Evolutionary conservation across 2,329 filamentous ascomycete species (phyloP).

Genomic region (Incumbomyces delicatus): DNA sequence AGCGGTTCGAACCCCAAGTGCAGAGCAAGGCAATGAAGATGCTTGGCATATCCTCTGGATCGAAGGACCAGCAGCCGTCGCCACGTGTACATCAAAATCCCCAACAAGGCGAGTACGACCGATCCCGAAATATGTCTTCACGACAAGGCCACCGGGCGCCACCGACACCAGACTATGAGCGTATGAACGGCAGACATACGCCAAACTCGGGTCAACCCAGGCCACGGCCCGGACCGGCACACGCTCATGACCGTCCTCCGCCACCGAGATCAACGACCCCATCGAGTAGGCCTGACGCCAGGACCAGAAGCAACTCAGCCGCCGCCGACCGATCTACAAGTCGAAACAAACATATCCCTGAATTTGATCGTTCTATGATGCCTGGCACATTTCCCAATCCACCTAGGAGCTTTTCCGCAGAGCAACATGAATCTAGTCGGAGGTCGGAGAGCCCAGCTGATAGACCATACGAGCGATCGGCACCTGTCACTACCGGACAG

Average conservation of each 20-base stretch:
- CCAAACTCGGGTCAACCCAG: not conserved
- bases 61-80: not conserved
- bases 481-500: not conserved
- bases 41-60: slow-evolving; percentile 27
- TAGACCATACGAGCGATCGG: slow-evolving; percentile 2
- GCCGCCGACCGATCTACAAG: slow-evolving; percentile 46
- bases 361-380: slow-evolving; percentile 30
- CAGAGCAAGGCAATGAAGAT: slow-evolving; percentile 32
- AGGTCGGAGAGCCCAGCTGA: not conserved
- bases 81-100: not conserved
- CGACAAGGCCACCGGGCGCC: slow-evolving; percentile 1
- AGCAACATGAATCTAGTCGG: not conserved
- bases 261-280: slow-evolving; percentile 21
- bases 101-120: not conserved
- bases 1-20: slow-evolving; percentile 22
- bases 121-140: not conserved
- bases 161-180: not conserved
- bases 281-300: slow-evolving; percentile 15
- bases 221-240: not conserved
- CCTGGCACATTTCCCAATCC: slow-evolving; percentile 7
- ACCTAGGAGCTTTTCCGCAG: slow-evolving; percentile 16
- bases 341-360: slow-evolving; percentile 39
- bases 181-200: not conserved
- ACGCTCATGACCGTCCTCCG: not conserved
- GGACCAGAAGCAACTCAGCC: slow-evolving; percentile 48